Base-by-base conservation (phyloP, 345 rosid genomes). In the Cardamine resedifolia region DNA sequence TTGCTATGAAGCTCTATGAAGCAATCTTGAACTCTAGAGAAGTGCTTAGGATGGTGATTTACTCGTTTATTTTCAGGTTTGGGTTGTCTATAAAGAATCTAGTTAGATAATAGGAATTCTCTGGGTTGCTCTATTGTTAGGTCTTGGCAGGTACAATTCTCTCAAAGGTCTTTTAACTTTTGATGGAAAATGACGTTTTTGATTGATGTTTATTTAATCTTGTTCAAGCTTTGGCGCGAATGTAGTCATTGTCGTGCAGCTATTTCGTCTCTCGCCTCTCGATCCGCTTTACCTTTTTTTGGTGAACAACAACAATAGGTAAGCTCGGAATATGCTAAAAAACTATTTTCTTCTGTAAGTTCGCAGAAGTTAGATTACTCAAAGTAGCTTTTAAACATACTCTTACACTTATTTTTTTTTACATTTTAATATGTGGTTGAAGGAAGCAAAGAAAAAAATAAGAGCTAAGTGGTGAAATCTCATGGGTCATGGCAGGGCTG, bases 41-140 rank as follows among this genome's bases (percentile, higher is more conserved):
- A 23, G 50, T 45, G 38, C 27, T 71, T 70, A 15, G 4, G 23
- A 20, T 52, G 15, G 47, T 66, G 33, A 19, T 41, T 43, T 47
- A 48, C 60, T 66, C 1, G 55, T 48, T 39, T 26, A 57, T 58
- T 12, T 71, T n/a, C 75, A 80, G 97, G 88, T 89, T 49, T 94
- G 97, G 98, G 84, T 89, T 74, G 79, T 80, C 39, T 94, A 91
- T 83, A 94, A 94, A 84, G 97, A 91, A 77, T 66, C 90, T 8
- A 85, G 81, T 72, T 91, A 88, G 95, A 49, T 87, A 50, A 30
- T 57, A 79, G 89, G 85, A 56, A 31, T 81, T 30, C 15, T 86
- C 9, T 94, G 98, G 98, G 85, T 91, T 66, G 50, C 82, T 75
- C 79, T 91, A 7, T 68, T 91, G 47, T 71, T 91, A 77, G 86